Evolutionary conservation across 2,329 filamentous ascomycete genomes (phyloP), one percentile per base, ranked within the genome.

Genomic region (Samsoniella hepiali): DNA sequence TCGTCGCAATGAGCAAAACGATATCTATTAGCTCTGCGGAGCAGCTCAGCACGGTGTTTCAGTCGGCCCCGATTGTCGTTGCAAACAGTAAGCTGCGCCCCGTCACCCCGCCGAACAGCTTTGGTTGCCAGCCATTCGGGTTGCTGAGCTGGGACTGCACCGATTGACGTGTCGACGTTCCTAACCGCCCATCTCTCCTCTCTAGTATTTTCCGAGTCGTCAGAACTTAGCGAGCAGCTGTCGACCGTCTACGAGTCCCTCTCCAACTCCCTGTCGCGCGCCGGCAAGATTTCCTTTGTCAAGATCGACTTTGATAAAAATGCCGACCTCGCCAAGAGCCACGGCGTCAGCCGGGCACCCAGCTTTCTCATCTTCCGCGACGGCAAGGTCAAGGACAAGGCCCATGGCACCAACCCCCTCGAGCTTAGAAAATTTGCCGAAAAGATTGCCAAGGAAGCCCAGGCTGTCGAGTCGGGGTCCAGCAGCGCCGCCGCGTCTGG

Each of bases 321-420:
- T 73, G 81, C 86, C 71, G 87, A 91, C 44, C 85, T 98, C 67
- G 86, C 91, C 17, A 74, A 84, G 65, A 85, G 87, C 68, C 95
- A 96, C 78, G 81, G 81, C 67, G 82, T 98, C 72, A 88, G 86
- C 27, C 84, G 86, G 77, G 88, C 94, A 73, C 95, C 95, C 9
- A 96, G 93, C n/a, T 97, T 98, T 76, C 84, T 98, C 72, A 84
- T 97, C 71, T 96, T 91, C 80, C 89, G 89, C 70, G 84, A 89
- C 72, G 89, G 88, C 69, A 81, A 86, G 67, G 79, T 87, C 63
- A 83, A 86, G 54, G 84, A 89, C 59, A 89, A 86, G 70, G 84
- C 95, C 65, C 82, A 85, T 72, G 93, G 93, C 51, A 91, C 91
- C 56, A 86, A 97, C 73, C 83, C 86, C 15, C 77, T 81, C 63